Evolutionary conservation across 2,329 filamentous ascomycete genomes (phyloP), one percentile per base, ranked within the genome.

Genomic region (Didymella segeticola): DNA sequence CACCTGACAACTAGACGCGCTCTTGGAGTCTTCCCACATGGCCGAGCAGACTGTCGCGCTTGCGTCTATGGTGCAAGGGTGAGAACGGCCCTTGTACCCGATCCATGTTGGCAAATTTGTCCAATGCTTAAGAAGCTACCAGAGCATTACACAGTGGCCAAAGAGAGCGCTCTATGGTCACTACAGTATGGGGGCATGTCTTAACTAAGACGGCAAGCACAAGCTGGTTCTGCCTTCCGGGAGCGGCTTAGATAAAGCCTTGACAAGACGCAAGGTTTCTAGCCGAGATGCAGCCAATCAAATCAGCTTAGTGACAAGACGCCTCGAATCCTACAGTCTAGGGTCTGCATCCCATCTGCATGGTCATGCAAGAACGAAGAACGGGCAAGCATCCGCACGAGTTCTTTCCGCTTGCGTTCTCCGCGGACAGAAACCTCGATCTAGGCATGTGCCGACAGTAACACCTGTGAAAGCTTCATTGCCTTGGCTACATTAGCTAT

Each of bases 381-480:
- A 47, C 42, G 30, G 41, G 34, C 30, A 42, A 11, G 23, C 30
- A 30, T 14, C 33, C 45, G 41, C 39, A 39, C 43, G 38, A 43
- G 5, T 30, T 46, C 27, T 34, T 41, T 4, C 46, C 45, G 31
- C 19, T 20, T 36, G 7, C 3, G 23, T 37, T 10, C 9, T 30
- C 51, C 45, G 45, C 45, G 45, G 43, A 14, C 45, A 39, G 26
- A 25, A 34, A n/a, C n/a, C 9, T 11, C 7, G 6, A 23, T 20
- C 27, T 39, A 45, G 45, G 43, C 43, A 48, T 26, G 30, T 12
- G 8, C 19, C n/a, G 19, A 43, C 12, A 25, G 17, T 30, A n/a
- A n/a, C n/a, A 30, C 43, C 27, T n/a, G 31, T 38, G 2, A 54
- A 48, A 54, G 51, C 45, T 54, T 48, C 45, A 17, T 29, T 25